Evolutionary conservation across 768 basidiomycete species (phyloP).

Genomic region (Rubroboletus pulcherrimus): DNA sequence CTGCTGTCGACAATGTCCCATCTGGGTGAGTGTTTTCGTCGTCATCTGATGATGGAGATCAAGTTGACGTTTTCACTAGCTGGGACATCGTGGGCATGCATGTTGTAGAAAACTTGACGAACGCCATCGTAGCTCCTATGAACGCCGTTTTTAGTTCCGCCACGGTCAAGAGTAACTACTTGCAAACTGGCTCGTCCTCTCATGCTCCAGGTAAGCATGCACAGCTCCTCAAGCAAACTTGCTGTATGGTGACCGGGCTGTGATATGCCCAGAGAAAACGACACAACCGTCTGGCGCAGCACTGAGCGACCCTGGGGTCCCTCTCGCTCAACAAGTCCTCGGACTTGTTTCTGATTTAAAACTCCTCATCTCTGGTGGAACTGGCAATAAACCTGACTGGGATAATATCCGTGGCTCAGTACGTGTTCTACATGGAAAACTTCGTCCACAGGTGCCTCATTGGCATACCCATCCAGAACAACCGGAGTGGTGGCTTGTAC

Average conservation of each 20-base stretch:
- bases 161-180: constrained; percentile 7
- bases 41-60: neutral
- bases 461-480: neutral
- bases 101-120: constrained; percentile 12
- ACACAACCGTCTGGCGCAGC: constrained; percentile 10
- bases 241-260: neutral
- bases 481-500: constrained; percentile 13
- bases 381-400: constrained; percentile 14
- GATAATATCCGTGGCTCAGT: constrained; percentile 12
- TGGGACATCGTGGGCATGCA: constrained; percentile 16
- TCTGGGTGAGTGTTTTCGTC: constrained; percentile 6
- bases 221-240: neutral
- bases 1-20: constrained; percentile 12
- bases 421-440: neutral
- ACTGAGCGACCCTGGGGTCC: constrained; percentile 8
- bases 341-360: constrained; percentile 6
- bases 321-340: constrained; percentile 9
- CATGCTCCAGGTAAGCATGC: neutral
- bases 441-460: neutral
- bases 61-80: neutral
- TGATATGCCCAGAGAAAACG: neutral
- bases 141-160: constrained; percentile 11
- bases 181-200: constrained; percentile 8
- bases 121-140: constrained; percentile 9
- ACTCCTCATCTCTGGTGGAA: constrained; percentile 13